Percentiles rank a stretch among this genome's conserved stretches.
Evolutionary conservation across 345 rosid genomes (phyloP).

Genomic region (Psidium guajava): DNA sequence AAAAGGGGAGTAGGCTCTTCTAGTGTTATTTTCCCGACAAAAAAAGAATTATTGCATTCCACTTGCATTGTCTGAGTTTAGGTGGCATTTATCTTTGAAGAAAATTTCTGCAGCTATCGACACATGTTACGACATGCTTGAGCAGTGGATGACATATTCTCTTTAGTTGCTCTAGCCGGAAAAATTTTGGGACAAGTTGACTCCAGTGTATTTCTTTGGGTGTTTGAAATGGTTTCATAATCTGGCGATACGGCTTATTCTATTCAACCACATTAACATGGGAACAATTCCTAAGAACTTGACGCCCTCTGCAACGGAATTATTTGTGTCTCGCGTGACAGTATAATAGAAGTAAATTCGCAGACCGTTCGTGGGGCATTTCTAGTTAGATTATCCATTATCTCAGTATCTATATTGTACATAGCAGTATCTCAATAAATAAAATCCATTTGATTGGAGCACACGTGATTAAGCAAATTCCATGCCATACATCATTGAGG

Average conservation of each 20-base stretch:
- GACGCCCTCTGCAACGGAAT: constrained; percentile 35
- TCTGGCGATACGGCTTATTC: constrained; percentile 84
- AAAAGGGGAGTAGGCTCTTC: neutral
- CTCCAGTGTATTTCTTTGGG: too few species aligned
- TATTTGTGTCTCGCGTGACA: constrained; percentile 71
- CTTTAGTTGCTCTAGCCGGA: too few species aligned
- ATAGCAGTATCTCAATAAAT: neutral
- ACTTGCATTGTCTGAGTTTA: neutral
- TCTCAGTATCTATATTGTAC: neutral
- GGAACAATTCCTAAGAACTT: constrained; percentile 36
- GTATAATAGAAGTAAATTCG: constrained; percentile 48
- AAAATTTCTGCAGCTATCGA: neutral
- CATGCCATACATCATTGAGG: constrained; percentile 92
- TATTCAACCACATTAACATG: constrained; percentile 39
- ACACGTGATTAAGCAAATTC: constrained; percentile 37
- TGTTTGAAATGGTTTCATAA: neutral
- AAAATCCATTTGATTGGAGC: neutral
- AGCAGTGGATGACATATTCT: too few species aligned
- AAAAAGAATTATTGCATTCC: neutral
- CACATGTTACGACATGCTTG: neutral
- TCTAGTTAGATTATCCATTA: constrained; percentile 41
- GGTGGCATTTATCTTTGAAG: neutral
- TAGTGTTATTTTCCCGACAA: neutral
- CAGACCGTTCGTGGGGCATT: constrained; percentile 84
- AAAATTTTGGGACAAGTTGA: too few species aligned